A percentile compares a stretch with the other conserved stretches of the same genome.
Evolutionary conservation across 2,329 filamentous ascomycete species (phyloP).

Genomic region (Gnomoniopsis smithogilvyi): DNA sequence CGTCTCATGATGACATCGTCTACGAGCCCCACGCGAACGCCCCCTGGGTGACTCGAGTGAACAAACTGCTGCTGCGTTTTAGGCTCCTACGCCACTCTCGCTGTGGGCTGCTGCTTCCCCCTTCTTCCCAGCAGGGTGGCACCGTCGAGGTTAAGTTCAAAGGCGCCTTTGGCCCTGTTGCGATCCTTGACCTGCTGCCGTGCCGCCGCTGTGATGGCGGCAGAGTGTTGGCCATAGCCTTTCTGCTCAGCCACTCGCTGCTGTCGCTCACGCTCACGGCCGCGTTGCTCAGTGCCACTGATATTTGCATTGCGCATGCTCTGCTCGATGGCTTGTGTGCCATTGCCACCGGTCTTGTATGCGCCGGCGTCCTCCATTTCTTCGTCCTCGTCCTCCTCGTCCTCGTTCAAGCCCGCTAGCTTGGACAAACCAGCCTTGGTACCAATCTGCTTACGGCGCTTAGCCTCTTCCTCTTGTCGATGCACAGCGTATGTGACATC

Average conservation of each 20-base stretch:
- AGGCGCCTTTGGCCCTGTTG: slow-evolving; percentile 71
- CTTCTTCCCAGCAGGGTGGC: slow-evolving; percentile 81
- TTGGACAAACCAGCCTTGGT: slow-evolving; percentile 59
- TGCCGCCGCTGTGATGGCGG: slow-evolving; percentile 78
- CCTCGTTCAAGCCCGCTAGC: slow-evolving; percentile 65
- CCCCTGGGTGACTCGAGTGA: too few species aligned
- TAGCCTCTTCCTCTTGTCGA: slow-evolving; percentile 91
- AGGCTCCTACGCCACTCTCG: slow-evolving; percentile 34
- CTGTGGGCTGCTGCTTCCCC: slow-evolving; percentile 48
- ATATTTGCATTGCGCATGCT: slow-evolving; percentile 84
- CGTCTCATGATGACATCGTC: too few species aligned
- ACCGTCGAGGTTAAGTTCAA: slow-evolving; percentile 89
- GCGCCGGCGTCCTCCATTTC: slow-evolving; percentile 47
- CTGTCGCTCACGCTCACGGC: slow-evolving; percentile 41
- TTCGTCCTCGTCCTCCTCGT: slow-evolving; percentile 60
- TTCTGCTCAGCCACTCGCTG: slow-evolving; percentile 40
- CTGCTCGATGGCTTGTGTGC: slow-evolving; percentile 73
- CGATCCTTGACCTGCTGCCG: slow-evolving; percentile 71
- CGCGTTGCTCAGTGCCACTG: slow-evolving; percentile 55
- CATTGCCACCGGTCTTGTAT: slow-evolving; percentile 41
- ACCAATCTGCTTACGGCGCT: slow-evolving; percentile 80
- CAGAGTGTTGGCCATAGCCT: slow-evolving; percentile 87
- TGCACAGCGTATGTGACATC: slow-evolving; percentile 98
- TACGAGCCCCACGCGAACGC: too few species aligned
- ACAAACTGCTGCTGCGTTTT: neutral